phyloP scores from a whole-genome alignment of 352 stramenopile species.

The Phytophthora sojae region DNA sequence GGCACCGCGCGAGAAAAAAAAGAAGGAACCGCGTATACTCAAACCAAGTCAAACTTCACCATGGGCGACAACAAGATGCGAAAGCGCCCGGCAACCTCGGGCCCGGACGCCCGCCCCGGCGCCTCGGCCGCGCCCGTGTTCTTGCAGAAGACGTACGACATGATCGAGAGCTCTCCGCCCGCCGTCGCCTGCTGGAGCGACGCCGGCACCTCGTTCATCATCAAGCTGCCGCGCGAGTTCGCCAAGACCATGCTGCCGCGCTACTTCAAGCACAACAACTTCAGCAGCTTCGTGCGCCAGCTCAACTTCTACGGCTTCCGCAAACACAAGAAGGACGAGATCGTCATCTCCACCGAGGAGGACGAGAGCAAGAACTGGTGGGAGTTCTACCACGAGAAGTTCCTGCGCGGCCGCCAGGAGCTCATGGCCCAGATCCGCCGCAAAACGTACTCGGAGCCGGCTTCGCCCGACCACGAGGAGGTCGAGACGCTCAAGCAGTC shows the following conservation, averaged over 20 bases:
- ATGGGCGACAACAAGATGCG: constrained; percentile 50
- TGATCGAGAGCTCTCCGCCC: constrained; percentile 90
- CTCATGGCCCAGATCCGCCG: constrained; percentile 89
- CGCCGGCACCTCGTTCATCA: constrained; percentile 88
- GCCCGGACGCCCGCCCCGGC: constrained; percentile 2
- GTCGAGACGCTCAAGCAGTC: constrained; percentile 81
- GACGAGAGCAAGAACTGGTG: constrained; percentile 90
- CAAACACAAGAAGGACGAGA: constrained; percentile 93
- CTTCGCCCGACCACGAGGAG: constrained; percentile 77
- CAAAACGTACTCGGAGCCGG: constrained; percentile 89
- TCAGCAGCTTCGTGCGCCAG: constrained; percentile 93
- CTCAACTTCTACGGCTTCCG: constrained; percentile 96
- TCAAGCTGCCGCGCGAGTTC: constrained; percentile 93
- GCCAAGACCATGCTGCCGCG: constrained; percentile 90
- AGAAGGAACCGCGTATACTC: constrained; percentile 35
- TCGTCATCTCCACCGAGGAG: constrained; percentile 76
- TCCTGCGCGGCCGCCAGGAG: constrained; percentile 84
- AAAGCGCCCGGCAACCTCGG: constrained; percentile 32
- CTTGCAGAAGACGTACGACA: constrained; percentile 94
- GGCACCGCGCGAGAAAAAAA: constrained; percentile 26
- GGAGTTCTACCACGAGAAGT: constrained; percentile 94
- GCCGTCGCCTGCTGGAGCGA: constrained; percentile 85
- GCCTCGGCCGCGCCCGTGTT: constrained; percentile 75
- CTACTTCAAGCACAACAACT: constrained; percentile 97
- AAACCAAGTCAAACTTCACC: constrained; percentile 17